Evolutionary conservation across 2,329 filamentous ascomycete genomes (phyloP), one percentile per base, ranked within the genome.

Genomic region (Fusarium oxysporum): DNA sequence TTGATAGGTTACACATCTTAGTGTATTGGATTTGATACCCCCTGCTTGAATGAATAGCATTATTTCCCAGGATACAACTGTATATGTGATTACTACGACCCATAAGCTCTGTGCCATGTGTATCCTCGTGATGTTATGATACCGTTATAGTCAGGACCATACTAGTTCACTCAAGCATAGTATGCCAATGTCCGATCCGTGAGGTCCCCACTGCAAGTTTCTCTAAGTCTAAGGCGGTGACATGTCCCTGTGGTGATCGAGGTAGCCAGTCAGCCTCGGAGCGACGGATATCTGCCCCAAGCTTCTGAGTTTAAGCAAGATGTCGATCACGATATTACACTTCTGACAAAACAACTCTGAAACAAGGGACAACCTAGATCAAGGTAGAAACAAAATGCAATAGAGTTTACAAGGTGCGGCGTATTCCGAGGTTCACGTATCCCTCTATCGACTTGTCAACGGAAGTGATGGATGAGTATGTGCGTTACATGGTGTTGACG

Each of bases 21-120:
- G 62, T 68, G 67, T 51, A 51, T 59, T 71, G 67, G 67, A 68
- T 68, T 72, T 73, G 71, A 73, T 74, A 73, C 71, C 71, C 71
- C 71, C 53, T 62, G 61, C 56, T 67, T 62, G 55, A 74, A 71
- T 66, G 54, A 66, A 71, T 43, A 71, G 44, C 50, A 62, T 47
- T 48, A 25, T 37, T 47, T 44, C 25, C 35, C 50, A 32, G n/a
- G 25, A 30, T 30, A 12, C 32, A 21, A 14, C 25, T 33, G 19
- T 23, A 14, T 21, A 17, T 57, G 58, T 19, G 50, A 17, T 13
- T 17, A n/a, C 25, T n/a, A 25, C 28, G 30, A 21, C 8, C 45
- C 30, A 19, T n/a, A 33, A 21, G 16, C 35, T 25, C 25, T 30
- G 8, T 41, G 19, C 50, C 45, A 28, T 33, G 17, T 32, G 23